Percentiles rank a stretch among this genome's conserved stretches.
Evolutionary conservation across 176 grass and related monocot species (phyloP).

Genomic region (Triticum turgidum): DNA sequence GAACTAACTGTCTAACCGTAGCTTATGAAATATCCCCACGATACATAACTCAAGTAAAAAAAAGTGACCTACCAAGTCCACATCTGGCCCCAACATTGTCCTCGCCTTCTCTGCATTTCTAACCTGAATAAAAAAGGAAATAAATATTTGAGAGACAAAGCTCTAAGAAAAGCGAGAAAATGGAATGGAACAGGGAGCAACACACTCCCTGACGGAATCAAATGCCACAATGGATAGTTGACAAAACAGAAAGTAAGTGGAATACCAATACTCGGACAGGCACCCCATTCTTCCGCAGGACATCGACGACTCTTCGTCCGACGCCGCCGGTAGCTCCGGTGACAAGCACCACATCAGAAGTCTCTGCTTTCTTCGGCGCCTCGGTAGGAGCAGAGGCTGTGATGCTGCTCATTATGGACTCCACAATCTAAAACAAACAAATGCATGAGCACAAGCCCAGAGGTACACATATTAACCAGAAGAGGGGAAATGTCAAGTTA

Average conservation of each 20-base stretch:
- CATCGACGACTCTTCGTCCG: constrained; percentile 74
- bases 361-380: constrained; percentile 56
- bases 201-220: background rate
- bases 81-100: constrained; percentile 74
- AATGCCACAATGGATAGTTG: background rate
- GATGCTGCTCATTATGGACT: constrained; percentile 73
- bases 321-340: constrained; percentile 90
- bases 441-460: background rate
- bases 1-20: background rate
- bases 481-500: background rate
- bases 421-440: constrained; percentile 53
- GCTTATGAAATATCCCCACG: background rate
- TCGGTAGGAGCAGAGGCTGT: constrained; percentile 50
- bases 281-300: constrained; percentile 65
- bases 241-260: constrained; percentile 19
- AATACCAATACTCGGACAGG: constrained; percentile 84
- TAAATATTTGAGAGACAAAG: background rate
- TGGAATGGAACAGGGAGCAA: background rate
- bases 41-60: constrained; percentile 22
- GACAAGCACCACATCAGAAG: constrained; percentile 61
- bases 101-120: constrained; percentile 93
- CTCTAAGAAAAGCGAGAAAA: background rate
- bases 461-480: background rate
- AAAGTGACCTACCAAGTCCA: constrained; percentile 65
- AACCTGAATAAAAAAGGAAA: constrained; percentile 48